These are phyloP conservation scores for Borovskyia barvae DNA, from an alignment of 208 protist species.

Conservation along the genomic window DNA sequence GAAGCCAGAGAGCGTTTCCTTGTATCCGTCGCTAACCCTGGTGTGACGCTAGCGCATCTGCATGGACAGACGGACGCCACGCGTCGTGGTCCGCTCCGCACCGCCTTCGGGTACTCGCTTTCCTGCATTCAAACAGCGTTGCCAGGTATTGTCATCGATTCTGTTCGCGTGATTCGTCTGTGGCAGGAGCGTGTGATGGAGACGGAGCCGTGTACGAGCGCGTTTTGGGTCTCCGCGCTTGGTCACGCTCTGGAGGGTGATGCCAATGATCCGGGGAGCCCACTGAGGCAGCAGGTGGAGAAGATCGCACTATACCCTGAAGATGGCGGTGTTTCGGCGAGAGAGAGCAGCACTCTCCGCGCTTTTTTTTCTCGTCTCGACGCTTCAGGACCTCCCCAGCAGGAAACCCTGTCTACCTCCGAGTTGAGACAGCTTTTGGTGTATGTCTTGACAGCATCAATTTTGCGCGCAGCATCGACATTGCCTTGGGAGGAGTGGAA, in stretches of 20 bases:
- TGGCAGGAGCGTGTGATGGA: constrained; percentile 26
- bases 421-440: too few species aligned
- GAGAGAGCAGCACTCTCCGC: too few species aligned
- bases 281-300: background rate
- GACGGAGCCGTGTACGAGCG: constrained; percentile 17
- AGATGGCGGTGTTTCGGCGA: too few species aligned
- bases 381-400: too few species aligned
- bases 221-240: constrained; percentile 69
- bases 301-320: too few species aligned
- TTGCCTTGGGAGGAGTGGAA: constrained; percentile 11
- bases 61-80: constrained; percentile 20
- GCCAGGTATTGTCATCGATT: constrained; percentile 32
- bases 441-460: too few species aligned
- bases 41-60: constrained; percentile 29
- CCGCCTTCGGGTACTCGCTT: constrained; percentile 60
- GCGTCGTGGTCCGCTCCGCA: constrained; percentile 43
- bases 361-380: too few species aligned
- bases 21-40: constrained; percentile 43
- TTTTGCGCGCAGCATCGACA: background rate
- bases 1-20: constrained; percentile 28
- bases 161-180: constrained; percentile 35
- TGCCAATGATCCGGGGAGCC: background rate
- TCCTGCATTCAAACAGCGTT: constrained; percentile 39
- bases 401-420: too few species aligned
- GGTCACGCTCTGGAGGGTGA: constrained; percentile 26